A percentile compares a stretch with the other conserved stretches of the same genome.
Evolutionary conservation across 148 eudicot genomes (phyloP).

Genomic region (Chenopodium suecicum): DNA sequence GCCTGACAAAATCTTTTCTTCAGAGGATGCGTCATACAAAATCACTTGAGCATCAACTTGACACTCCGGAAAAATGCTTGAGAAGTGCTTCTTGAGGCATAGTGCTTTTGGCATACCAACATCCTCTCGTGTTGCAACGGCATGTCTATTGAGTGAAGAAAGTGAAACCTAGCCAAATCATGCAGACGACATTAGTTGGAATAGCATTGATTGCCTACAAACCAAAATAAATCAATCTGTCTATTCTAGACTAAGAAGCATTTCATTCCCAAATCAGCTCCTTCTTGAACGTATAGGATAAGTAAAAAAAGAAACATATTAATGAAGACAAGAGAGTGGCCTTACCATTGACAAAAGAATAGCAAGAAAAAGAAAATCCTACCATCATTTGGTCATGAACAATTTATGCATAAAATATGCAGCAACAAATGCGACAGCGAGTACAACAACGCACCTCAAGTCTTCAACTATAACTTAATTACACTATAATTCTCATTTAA

Average conservation of each 20-base stretch:
- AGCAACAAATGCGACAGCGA: neutral
- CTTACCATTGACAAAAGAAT: neutral
- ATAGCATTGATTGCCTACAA: neutral
- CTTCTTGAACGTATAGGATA: neutral
- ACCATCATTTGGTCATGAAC: neutral
- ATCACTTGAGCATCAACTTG: conserved; percentile 81
- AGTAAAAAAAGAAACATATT: neutral
- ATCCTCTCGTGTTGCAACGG: conserved; percentile 96
- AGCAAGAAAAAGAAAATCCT: neutral
- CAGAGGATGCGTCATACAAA: conserved; percentile 76
- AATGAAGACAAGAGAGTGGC: neutral
- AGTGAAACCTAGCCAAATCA: conserved; percentile 66
- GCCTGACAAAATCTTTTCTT: conserved; percentile 90
- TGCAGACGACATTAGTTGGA: neutral
- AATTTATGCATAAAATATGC: neutral
- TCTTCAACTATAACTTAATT: neutral
- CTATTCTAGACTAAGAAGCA: neutral
- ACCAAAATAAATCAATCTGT: neutral
- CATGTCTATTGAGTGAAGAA: conserved; percentile 94
- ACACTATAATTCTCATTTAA: too few relatives aligned
- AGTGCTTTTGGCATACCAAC: conserved; percentile 93
- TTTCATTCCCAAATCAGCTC: neutral
- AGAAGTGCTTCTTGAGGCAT: conserved; percentile 92
- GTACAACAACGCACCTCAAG: neutral
- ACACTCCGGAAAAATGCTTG: conserved; percentile 83